Evolutionary conservation across 2,329 filamentous ascomycete species (phyloP).

Genomic region (Arachnomyces sp.): DNA sequence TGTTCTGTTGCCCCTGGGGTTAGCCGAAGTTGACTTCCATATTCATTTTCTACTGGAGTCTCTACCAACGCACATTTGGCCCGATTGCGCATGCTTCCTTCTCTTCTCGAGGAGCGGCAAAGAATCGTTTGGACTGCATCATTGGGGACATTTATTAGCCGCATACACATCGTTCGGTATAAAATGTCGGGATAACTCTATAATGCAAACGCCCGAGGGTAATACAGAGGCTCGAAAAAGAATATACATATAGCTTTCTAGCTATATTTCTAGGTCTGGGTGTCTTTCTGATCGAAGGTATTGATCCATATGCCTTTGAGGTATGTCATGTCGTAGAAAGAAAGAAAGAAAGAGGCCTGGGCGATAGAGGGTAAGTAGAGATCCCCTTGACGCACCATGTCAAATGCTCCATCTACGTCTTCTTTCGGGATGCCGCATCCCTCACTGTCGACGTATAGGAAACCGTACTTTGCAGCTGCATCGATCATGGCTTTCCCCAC

Average conservation of each 20-base stretch:
- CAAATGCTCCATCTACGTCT: constrained; percentile 65
- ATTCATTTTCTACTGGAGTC: neutral
- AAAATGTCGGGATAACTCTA: no score
- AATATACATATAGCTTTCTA: neutral
- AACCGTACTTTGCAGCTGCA: constrained; percentile 76
- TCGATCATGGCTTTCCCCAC: constrained; percentile 64
- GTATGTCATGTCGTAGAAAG: constrained; percentile 1
- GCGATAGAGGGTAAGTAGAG: neutral
- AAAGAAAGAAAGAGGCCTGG: neutral
- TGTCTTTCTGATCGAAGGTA: neutral
- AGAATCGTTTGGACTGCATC: constrained; percentile 63
- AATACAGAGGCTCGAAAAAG: constrained; percentile 3
- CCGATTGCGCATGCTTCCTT: constrained; percentile 70
- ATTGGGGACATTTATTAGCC: neutral
- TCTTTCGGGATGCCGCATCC: constrained; percentile 59
- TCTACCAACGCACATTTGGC: constrained; percentile 41
- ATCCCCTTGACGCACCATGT: constrained; percentile 50
- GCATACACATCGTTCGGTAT: neutral
- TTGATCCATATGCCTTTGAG: neutral
- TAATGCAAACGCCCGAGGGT: no score
- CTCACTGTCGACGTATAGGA: constrained; percentile 77
- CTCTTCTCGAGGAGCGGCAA: constrained; percentile 60
- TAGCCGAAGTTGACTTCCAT: constrained; percentile 1
- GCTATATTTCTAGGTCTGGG: neutral
- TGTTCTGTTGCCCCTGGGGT: constrained; percentile 50